Conservation (phyloP, 1,139 yeast genomes). For the Diutina neorugosa region DNA sequence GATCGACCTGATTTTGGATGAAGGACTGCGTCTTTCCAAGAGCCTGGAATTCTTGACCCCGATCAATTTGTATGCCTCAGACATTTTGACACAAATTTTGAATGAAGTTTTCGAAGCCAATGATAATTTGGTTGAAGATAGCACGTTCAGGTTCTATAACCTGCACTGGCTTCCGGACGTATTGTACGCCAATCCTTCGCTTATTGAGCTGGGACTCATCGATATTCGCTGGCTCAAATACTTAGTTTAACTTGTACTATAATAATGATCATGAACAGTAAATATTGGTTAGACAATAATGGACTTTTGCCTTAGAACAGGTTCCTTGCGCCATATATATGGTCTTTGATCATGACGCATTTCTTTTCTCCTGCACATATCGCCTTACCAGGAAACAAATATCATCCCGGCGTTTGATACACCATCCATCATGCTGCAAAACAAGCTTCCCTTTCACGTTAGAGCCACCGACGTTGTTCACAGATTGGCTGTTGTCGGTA, state of each 20-base stretch:
- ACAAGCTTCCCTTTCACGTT: conserved; percentile 29
- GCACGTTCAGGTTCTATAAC: conserved; percentile 27
- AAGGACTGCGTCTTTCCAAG: conserved; percentile 12
- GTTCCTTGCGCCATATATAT: too few relatives aligned
- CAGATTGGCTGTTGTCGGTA: conserved; percentile 66
- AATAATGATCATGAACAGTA: not conserved
- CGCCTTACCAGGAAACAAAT: not conserved
- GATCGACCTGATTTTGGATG: conserved; percentile 16
- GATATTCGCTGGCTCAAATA: conserved; percentile 28
- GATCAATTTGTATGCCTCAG: conserved; percentile 21
- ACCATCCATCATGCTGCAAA: not conserved
- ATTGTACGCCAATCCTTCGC: conserved; percentile 30
- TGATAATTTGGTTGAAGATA: conserved; percentile 14
- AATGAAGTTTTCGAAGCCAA: conserved; percentile 18
- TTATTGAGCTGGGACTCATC: conserved; percentile 24
- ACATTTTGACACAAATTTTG: conserved; percentile 22
- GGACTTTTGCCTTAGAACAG: too few relatives aligned
- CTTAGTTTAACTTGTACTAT: conserved; percentile 14
- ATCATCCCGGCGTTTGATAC: not conserved
- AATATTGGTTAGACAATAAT: too few relatives aligned
- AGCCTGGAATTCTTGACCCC: conserved; percentile 8
- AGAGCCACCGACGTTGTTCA: conserved; percentile 71
- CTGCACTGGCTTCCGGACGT: conserved; percentile 30
- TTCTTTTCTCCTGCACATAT: not conserved
- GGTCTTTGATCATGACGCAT: not conserved